Conservation (phyloP, 352 stramenopile genomes). For the Phytopythium helicoides region DNA sequence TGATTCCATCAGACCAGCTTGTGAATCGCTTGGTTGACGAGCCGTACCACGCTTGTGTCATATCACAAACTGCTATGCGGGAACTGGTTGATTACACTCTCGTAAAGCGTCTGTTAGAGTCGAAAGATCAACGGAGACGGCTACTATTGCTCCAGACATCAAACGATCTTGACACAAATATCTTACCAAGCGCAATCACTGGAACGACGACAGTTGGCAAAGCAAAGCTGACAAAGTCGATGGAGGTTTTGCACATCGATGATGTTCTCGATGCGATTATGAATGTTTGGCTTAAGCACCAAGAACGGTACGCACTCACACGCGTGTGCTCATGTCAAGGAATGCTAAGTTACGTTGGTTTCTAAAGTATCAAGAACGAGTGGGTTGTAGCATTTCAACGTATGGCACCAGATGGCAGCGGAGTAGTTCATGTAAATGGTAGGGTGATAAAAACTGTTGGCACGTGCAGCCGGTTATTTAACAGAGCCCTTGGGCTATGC, state of each 20-base stretch:
- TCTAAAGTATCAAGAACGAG: conserved; percentile 45
- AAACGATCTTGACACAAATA: neutral
- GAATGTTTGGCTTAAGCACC: conserved; percentile 66
- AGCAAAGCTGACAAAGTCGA: conserved; percentile 8
- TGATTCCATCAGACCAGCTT: conserved; percentile 43
- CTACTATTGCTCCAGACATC: conserved; percentile 30
- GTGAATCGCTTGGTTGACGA: conserved; percentile 42
- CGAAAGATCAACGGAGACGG: conserved; percentile 43
- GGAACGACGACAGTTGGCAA: conserved; percentile 4
- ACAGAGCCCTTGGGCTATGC: conserved; percentile 18
- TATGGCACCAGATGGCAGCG: conserved; percentile 57
- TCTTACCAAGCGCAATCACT: neutral
- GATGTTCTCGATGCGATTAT: conserved; percentile 71
- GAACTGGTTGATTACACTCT: conserved; percentile 46
- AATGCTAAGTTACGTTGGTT: neutral
- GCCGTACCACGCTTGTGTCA: conserved; percentile 37
- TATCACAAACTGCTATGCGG: conserved; percentile 35
- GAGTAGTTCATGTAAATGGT: conserved; percentile 62
- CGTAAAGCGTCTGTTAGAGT: conserved; percentile 41
- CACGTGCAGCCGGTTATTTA: neutral
- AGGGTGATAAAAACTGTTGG: neutral
- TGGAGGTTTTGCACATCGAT: conserved; percentile 50
- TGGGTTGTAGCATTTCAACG: conserved; percentile 63
- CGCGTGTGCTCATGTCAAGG: no score
- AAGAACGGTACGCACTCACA: conserved; percentile 34